Base-by-base conservation (phyloP, 108 stramenopile genomes). In the Discostella stelligeroides region DNA sequence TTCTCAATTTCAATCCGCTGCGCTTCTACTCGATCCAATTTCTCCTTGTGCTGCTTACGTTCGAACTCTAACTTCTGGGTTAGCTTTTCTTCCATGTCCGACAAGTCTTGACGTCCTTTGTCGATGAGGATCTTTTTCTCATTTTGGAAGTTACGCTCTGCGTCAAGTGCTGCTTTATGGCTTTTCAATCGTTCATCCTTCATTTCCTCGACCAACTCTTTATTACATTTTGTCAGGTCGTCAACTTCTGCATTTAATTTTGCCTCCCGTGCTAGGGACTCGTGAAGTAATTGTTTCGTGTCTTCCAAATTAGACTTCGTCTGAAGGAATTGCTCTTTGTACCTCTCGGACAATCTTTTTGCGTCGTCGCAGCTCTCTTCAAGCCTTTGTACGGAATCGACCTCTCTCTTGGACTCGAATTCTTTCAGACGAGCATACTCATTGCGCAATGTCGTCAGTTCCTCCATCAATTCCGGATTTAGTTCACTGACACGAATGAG, bases 361-460 rank as follows among this genome's bases (percentile, higher is more conserved):
- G 76, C 70, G 60, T 95, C 93, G 40, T 88, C 88, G n/a, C 84
- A 61, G 39, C 80, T 68, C 39, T 88, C 84, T 49, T 90, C 89
- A 1, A 95, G 54, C 23, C 80, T 66, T 34, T 82, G 73, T n/a
- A 95, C 93, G 28, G 73, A 63, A 66, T 95, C 93, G 34, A 81
- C 86, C 54, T 84, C 75, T 29, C 93, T 69, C 64, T 92, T 88
- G 1, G 72, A 79, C 21, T 88, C 91, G 68, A 95, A 95, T n/a
- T 73, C 91, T 25, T 82, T 78, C 20, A 92, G 72, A 25, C 82
- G 86, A 23, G 60, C 62, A 63, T 92, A 90, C 62, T 95, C 93
- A 49, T 86, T 90, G 28, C 93, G 83, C 28, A 95, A 65, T 18
- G 82, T 78, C 34, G 81, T 64, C 6, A 95, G 48, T 68, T 95